Percentiles rank a stretch among this genome's conserved stretches.
These are phyloP conservation scores for Exophiala oligosperma DNA, from an alignment of 2,329 filamentous ascomycete genomes.

Conservation along the genomic window DNA sequence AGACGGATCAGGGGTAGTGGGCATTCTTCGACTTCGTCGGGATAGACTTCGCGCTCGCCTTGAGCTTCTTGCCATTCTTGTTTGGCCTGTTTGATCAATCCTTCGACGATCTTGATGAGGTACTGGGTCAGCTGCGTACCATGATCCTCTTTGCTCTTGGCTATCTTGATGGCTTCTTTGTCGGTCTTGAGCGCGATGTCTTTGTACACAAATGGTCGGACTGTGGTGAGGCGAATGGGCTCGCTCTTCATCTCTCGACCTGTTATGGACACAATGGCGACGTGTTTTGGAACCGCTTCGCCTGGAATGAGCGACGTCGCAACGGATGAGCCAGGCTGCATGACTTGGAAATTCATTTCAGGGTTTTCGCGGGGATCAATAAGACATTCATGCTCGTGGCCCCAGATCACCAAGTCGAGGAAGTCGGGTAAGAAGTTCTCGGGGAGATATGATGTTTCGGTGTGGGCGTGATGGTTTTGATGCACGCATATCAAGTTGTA, in stretches of 20 bases:
- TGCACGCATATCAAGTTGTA: constrained; percentile 96
- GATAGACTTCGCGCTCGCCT: constrained; percentile 58
- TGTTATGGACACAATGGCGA: constrained; percentile 79
- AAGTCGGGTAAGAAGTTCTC: constrained; percentile 92
- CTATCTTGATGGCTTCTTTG: constrained; percentile 72
- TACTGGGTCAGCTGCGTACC: constrained; percentile 75
- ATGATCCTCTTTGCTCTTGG: constrained; percentile 80
- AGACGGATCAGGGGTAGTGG: constrained; percentile 84
- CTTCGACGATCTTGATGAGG: constrained; percentile 75
- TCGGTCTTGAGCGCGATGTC: constrained; percentile 79
- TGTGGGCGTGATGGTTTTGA: constrained; percentile 93
- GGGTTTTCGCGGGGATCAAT: constrained; percentile 82
- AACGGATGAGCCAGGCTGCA: constrained; percentile 95
- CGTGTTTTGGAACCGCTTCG: constrained; percentile 87
- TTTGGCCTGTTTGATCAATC: constrained; percentile 83
- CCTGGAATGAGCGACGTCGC: constrained; percentile 89
- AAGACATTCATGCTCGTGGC: constrained; percentile 93
- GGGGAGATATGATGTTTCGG: constrained; percentile 87
- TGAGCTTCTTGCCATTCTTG: constrained; percentile 79
- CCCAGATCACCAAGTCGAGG: constrained; percentile 90
- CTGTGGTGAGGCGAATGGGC: constrained; percentile 79
- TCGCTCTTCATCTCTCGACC: constrained; percentile 79
- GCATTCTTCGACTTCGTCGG: constrained; percentile 50
- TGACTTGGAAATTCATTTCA: constrained; percentile 89
- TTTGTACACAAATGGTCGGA: constrained; percentile 84